phyloP scores from a whole-genome alignment of 768 basidiomycete genomes.

The Sporobolomyces pararoseus region DNA sequence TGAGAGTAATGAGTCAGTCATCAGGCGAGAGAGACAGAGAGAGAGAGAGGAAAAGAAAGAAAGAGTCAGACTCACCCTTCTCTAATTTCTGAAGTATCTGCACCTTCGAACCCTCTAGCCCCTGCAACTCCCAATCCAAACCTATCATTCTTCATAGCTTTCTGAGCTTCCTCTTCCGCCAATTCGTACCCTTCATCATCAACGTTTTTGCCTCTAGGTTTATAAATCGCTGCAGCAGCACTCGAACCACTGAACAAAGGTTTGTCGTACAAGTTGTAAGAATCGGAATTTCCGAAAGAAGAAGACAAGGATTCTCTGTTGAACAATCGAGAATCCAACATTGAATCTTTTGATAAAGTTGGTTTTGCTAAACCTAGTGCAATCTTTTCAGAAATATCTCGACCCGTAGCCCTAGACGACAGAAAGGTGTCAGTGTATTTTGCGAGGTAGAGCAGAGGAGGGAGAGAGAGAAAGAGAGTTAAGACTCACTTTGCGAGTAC shows the following conservation, averaged over 20 bases:
- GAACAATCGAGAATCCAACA: slow-evolving; percentile 95
- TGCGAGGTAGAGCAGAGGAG: background rate
- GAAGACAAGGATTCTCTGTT: slow-evolving; percentile 84
- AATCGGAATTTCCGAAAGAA: slow-evolving; percentile 83
- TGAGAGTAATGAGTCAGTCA: background rate
- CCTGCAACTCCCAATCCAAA: slow-evolving; percentile 78
- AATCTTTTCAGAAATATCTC: slow-evolving; percentile 98
- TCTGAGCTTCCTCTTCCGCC: slow-evolving; percentile 87
- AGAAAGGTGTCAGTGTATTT: too few relatives aligned
- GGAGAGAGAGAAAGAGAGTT: background rate
- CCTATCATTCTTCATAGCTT: slow-evolving; percentile 86
- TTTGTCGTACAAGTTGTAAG: slow-evolving; percentile 90
- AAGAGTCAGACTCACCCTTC: slow-evolving; percentile 31
- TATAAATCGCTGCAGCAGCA: slow-evolving; percentile 99
- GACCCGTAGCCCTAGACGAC: slow-evolving; percentile 72
- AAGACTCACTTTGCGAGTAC: slow-evolving; percentile 70
- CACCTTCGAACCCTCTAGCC: slow-evolving; percentile 75
- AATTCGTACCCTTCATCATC: slow-evolving; percentile 87
- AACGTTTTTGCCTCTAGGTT: slow-evolving; percentile 78
- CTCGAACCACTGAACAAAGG: slow-evolving; percentile 94
- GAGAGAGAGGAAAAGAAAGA: background rate
- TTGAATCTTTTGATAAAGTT: slow-evolving; percentile 88
- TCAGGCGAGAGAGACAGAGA: background rate
- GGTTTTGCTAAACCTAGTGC: slow-evolving; percentile 97
- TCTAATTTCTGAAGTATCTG: slow-evolving; percentile 66